phyloP scores from a whole-genome alignment of 2,329 filamentous ascomycete genomes.

The Nemania sp. region DNA sequence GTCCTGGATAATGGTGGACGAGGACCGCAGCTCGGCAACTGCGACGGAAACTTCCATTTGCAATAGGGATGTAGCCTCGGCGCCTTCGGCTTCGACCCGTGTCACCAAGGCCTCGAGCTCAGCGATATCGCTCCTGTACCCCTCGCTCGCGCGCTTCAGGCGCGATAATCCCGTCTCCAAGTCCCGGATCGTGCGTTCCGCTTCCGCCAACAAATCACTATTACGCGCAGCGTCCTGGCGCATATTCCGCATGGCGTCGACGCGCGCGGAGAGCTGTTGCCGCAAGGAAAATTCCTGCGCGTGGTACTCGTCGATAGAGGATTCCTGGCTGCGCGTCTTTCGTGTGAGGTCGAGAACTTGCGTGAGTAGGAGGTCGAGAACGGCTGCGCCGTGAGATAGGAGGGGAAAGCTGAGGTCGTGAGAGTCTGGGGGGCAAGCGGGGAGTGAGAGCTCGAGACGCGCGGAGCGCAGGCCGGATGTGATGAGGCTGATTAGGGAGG shows the following conservation, averaged over 20 bases:
- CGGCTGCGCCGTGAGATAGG: slow-evolving; percentile 55
- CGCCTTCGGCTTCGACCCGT: slow-evolving; percentile 49
- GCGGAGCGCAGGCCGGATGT: slow-evolving; percentile 56
- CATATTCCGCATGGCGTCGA: slow-evolving; percentile 54
- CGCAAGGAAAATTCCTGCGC: slow-evolving; percentile 58
- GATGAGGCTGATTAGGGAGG: slow-evolving; percentile 54
- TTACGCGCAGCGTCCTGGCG: slow-evolving; percentile 43
- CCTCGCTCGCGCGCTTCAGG: slow-evolving; percentile 55
- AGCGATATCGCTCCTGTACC: slow-evolving; percentile 56
- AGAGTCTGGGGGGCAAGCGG: no score
- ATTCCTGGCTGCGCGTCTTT: slow-evolving; percentile 13
- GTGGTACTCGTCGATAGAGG: slow-evolving; percentile 59
- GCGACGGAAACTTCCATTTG: slow-evolving; percentile 42
- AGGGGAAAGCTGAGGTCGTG: slow-evolving; percentile 60
- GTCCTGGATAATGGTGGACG: slow-evolving; percentile 40
- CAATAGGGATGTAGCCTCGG: slow-evolving; percentile 38
- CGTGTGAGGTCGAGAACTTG: slow-evolving; percentile 54
- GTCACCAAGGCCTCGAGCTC: slow-evolving; percentile 58
- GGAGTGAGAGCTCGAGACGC: slow-evolving; percentile 64
- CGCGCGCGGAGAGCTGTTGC: slow-evolving; percentile 58
- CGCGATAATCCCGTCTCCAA: slow-evolving; percentile 54
- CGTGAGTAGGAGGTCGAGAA: slow-evolving; percentile 58
- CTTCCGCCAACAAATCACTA: slow-evolving; percentile 38
- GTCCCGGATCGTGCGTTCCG: slow-evolving; percentile 49
- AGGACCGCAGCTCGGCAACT: slow-evolving; percentile 40